Percentiles rank a stretch among this genome's conserved stretches.
Conservation (phyloP, 148 eudicot species). For the Camellia lanceoleosa region DNA sequence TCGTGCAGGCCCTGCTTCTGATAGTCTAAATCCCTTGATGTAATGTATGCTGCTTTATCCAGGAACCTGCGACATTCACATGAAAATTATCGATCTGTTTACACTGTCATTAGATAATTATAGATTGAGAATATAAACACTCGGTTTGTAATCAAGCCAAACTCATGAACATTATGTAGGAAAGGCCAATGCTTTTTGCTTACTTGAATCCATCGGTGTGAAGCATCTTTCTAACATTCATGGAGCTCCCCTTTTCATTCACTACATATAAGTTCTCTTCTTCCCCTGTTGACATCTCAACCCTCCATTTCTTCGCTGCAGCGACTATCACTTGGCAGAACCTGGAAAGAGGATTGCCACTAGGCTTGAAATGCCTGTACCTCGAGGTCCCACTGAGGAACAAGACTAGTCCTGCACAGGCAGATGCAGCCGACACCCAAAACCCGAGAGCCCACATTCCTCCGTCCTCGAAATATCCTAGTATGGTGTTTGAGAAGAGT, state of each 20-base stretch:
- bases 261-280: constrained; percentile 41
- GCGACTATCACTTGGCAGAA: constrained; percentile 76
- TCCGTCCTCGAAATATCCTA: constrained; percentile 72
- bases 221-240: constrained; percentile 45
- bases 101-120: not conserved
- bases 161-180: no score
- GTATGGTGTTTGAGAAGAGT: constrained; percentile 76
- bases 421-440: constrained; percentile 75
- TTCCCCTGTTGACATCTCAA: constrained; percentile 32
- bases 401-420: constrained; percentile 54
- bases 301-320: constrained; percentile 55
- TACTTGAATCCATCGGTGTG: constrained; percentile 80
- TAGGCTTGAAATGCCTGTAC: constrained; percentile 69
- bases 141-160: no score
- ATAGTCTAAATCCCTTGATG: constrained; percentile 38
- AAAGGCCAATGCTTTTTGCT: constrained; percentile 14
- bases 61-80: constrained; percentile 44
- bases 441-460: constrained; percentile 86
- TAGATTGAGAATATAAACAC: not conserved
- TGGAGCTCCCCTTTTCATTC: constrained; percentile 32
- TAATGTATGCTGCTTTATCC: constrained; percentile 65
- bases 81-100: not conserved
- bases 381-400: constrained; percentile 66
- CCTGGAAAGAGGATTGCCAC: constrained; percentile 75
- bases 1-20: constrained; percentile 28